phyloP scores from a whole-genome alignment of 345 rosid species.

The Populus simonii region DNA sequence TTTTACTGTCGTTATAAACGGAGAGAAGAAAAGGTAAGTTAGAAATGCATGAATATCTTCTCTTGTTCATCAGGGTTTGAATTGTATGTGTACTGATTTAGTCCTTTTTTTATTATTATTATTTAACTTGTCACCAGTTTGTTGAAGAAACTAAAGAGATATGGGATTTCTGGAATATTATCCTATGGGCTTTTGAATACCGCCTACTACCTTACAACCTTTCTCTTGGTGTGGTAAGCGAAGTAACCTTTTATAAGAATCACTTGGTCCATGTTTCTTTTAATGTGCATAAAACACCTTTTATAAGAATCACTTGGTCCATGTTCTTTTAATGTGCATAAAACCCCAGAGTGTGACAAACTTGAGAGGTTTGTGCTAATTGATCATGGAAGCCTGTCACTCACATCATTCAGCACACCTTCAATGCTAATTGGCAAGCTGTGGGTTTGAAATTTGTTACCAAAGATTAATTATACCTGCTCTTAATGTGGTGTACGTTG shows the following conservation, averaged over 20 bases:
- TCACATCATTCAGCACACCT: too few species aligned
- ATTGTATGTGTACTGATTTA: not conserved
- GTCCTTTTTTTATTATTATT: not conserved
- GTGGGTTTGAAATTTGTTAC: too few species aligned
- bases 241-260: slow-evolving; percentile 1
- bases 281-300: not conserved
- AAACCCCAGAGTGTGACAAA: not conserved
- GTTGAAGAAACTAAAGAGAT: slow-evolving; percentile 64
- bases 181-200: slow-evolving; percentile 83
- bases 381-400: too few species aligned
- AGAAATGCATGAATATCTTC: not conserved
- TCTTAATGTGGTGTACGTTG: too few species aligned
- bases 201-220: slow-evolving; percentile 65
- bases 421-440: too few species aligned
- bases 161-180: slow-evolving; percentile 75
- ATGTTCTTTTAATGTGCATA: not conserved
- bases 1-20: not conserved
- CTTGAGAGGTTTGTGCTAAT: not conserved
- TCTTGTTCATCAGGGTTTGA: not conserved
- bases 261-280: not conserved
- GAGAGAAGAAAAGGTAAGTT: too few species aligned
- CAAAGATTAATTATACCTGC: too few species aligned
- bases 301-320: not conserved
- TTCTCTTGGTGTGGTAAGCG: slow-evolving; percentile 82
- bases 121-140: slow-evolving; percentile 45